These are phyloP conservation scores for Aciculoconidium aculeatum DNA, from an alignment of 805 yeast species.

Conservation along the genomic window DNA sequence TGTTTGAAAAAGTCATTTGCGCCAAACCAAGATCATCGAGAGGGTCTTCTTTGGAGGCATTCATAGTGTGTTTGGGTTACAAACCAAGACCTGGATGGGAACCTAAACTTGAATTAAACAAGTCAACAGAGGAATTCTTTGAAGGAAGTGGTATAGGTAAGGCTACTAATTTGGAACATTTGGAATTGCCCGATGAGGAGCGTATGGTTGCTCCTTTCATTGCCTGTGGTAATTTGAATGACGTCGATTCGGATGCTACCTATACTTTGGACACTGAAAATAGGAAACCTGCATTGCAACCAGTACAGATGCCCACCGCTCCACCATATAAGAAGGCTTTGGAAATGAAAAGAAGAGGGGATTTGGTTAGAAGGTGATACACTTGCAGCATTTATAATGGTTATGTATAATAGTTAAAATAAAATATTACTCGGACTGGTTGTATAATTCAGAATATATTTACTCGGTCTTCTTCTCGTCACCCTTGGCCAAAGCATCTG, in stretches of 20 bases:
- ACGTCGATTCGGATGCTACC: slow-evolving; percentile 94
- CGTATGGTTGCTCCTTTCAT: slow-evolving; percentile 82
- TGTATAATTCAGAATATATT: not conserved
- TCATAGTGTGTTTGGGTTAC: slow-evolving; percentile 87
- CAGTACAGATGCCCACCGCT: slow-evolving; percentile 92
- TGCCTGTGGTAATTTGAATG: slow-evolving; percentile 89
- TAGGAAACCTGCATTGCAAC: slow-evolving; percentile 58
- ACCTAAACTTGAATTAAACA: slow-evolving; percentile 52
- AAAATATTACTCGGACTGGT: not conserved
- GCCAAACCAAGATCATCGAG: slow-evolving; percentile 96
- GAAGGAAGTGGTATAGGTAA: slow-evolving; percentile 57
- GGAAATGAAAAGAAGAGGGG: slow-evolving; percentile 76
- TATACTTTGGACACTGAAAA: slow-evolving; percentile 48
- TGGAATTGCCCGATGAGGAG: slow-evolving; percentile 53
- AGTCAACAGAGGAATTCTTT: slow-evolving; percentile 79
- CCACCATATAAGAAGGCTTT: slow-evolving; percentile 94
- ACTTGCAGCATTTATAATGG: not conserved
- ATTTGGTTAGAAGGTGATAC: slow-evolving; percentile 11
- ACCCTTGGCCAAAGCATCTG: slow-evolving; percentile 52
- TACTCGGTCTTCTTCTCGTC: slow-evolving; percentile 21
- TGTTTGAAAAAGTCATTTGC: slow-evolving; percentile 84
- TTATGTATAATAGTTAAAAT: too few species aligned
- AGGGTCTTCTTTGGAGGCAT: slow-evolving; percentile 91
- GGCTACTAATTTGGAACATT: slow-evolving; percentile 40
- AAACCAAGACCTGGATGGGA: slow-evolving; percentile 79